Base-by-base conservation (phyloP, 495 filamentous ascomycete genomes). In the Annulohypoxylon stygium region DNA sequence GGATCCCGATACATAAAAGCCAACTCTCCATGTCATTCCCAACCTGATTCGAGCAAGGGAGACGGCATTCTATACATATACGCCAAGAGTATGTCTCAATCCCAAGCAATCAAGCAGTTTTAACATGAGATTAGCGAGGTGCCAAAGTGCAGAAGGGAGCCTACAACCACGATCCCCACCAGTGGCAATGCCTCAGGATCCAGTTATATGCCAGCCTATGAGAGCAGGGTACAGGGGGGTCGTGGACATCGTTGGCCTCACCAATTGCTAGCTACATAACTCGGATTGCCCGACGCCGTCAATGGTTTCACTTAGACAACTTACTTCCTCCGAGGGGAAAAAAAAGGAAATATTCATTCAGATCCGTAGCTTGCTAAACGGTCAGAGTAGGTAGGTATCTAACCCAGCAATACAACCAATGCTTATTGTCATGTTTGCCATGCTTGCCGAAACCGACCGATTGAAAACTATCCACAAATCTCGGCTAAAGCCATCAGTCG, bases 71-170 rank as follows among this genome's bases (percentile, higher is more conserved):
- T 59, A 41, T 26, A 23, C 20, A 23, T 23, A 33, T 23, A n/a
- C 14, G 8, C 8, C 36, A 39, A 10, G 36, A 39, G 36, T 39
- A 39, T 11, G 30, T 33, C 30, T 33, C 16, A 33, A 16, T 36
- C 53, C 18, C 18, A 20, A 16, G 26, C 43, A 41, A 26, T 60
- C 57, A 18, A 60, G 20, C 57, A 26, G 36, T 6, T 36, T 59
- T 25, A 39, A 39, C 33, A 37, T 58, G 34, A 66, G 63, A 66
- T 66, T 66, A 39, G 63, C 63, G 54, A 67, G 53, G 41, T 67
- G 54, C 6, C 20, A 59, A 41, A n/a, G 7, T 48, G 45, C 54
- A 53, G 51, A 61, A 61, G 37, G 25, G 58, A 12, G 4, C 43
- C 16, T 3, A 5, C 14, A 39, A 3, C 34, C 23, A 8, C 16